Evolutionary conservation across 192 early-diverging fungal species (phyloP), one percentile per base, ranked within the genome.

Genomic region (Haplosporangium gracile): DNA sequence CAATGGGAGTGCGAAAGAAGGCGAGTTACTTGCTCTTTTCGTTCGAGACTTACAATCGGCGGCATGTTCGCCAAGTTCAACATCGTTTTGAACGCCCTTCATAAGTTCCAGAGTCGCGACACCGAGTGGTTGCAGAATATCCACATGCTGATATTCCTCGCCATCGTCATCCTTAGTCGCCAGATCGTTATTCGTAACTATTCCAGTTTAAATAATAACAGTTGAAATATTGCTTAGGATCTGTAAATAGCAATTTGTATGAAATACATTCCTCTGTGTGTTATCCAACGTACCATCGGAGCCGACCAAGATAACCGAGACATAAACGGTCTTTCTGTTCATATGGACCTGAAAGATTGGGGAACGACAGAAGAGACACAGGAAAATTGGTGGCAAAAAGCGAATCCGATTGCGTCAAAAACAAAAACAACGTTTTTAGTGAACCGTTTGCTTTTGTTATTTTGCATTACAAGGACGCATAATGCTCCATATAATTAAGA

Each of bases 271-370:
- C 42, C 29, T 29, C 1, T 1, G 3, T 15, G 43, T 24, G 47
- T n/a, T 57, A 22, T 36, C 24, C 15, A n/a, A 32, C 77, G 36
- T 82, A 94, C 94, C 91, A 47, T 92, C 80, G 15, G 92, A 91
- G 51, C 94, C 93, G 47, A 89, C 88, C 9, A 94, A 76, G 40
- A 95, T 68, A 0, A 96, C 76, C 36, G 88, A 87, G 38, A 93
- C 92, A 40, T 89, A 79, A 71, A 95, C 95, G 15, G 90, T 91
- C 79, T 96, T 96, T n/a, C 93, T 79, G 34, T 90, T 91, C 47
- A 85, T 84, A 43, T 95, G 88, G 20, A 95, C 89, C 94, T 95
- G 65, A 34, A 73, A 24, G 20, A 20, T 20, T 20, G 5, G 5
- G 20, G 18, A 51, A 22, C 15, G 18, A 51, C 2, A 51, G 45